Evolutionary conservation across 306 rosid genomes (phyloP).

Genomic region (Castanea mollissima): DNA sequence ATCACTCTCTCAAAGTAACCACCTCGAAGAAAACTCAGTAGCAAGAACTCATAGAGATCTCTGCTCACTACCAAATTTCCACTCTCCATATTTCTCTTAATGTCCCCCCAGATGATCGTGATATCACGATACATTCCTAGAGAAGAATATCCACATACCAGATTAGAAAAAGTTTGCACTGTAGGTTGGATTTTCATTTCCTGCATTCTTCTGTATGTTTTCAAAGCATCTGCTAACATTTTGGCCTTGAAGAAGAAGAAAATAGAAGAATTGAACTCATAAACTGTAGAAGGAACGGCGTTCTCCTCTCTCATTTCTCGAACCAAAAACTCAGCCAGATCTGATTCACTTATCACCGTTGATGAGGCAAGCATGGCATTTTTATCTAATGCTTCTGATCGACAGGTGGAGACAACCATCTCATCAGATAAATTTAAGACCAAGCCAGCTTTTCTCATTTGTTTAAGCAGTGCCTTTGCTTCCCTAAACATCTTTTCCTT

Average conservation of each 20-base stretch:
- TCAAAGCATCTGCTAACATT: conserved; percentile 72
- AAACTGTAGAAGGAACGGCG: conserved; percentile 31
- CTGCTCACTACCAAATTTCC: conserved; percentile 36
- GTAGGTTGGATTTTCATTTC: conserved; percentile 56
- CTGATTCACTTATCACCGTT: conserved; percentile 22
- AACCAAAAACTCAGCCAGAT: conserved; percentile 45
- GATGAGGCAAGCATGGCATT: not conserved
- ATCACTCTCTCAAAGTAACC: conserved; percentile 94
- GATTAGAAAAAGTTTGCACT: conserved; percentile 48
- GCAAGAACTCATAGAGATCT: conserved; percentile 69
- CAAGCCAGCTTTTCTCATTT: conserved; percentile 33
- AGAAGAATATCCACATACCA: conserved; percentile 58
- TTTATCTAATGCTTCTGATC: not conserved
- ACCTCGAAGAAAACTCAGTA: conserved; percentile 66
- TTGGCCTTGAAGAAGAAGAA: conserved; percentile 80
- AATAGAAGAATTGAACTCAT: conserved; percentile 67
- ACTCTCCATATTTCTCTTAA: conserved; percentile 62
- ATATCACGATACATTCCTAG: conserved; percentile 69
- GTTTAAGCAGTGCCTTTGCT: conserved; percentile 61
- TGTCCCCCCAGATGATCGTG: conserved; percentile 83
- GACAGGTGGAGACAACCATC: not conserved
- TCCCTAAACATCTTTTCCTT: conserved; percentile 55
- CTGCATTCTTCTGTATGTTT: conserved; percentile 70
- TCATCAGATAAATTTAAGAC: conserved; percentile 15
- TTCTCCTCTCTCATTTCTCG: conserved; percentile 42